Conservation (phyloP, 2,329 filamentous ascomycete species). For the Trichophyton mentagrophytes region DNA sequence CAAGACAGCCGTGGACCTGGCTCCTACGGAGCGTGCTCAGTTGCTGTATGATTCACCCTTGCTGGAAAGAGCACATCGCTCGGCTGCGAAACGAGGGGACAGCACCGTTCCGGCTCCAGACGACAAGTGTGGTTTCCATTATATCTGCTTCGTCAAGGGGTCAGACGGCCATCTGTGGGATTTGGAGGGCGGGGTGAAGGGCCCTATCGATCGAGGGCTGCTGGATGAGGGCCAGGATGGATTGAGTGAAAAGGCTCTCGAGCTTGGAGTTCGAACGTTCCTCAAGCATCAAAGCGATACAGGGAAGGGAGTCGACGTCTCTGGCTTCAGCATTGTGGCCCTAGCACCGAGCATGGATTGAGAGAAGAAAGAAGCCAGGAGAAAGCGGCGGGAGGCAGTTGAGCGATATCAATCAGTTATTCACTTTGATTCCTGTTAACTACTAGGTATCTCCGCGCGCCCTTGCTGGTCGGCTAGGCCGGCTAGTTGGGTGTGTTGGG, state of each 20-base stretch:
- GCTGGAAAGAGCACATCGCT: slow-evolving; percentile 15
- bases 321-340: slow-evolving; percentile 12
- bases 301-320: slow-evolving; percentile 5
- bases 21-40: slow-evolving; percentile 35
- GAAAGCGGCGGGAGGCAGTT: background rate
- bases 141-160: slow-evolving; percentile 25
- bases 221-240: slow-evolving; percentile 22
- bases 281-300: slow-evolving; percentile 10
- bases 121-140: slow-evolving; percentile 17
- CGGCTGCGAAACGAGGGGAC: slow-evolving; percentile 17
- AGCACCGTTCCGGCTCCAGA: slow-evolving; percentile 15
- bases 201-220: slow-evolving; percentile 20
- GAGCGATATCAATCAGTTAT: background rate
- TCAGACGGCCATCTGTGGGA: slow-evolving; percentile 24
- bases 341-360: slow-evolving; percentile 9
- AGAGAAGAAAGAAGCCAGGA: background rate
- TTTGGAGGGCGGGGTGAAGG: slow-evolving; percentile 22
- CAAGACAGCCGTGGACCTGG: slow-evolving; percentile 33
- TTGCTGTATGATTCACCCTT: slow-evolving; percentile 35
- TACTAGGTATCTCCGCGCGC: background rate
- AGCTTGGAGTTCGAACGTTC: slow-evolving; percentile 18
- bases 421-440: background rate
- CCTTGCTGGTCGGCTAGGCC: background rate
- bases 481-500: background rate
- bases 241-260: slow-evolving; percentile 19